Conservation (phyloP, 306 rosid species). For the Chamaecrista fasciculata region DNA sequence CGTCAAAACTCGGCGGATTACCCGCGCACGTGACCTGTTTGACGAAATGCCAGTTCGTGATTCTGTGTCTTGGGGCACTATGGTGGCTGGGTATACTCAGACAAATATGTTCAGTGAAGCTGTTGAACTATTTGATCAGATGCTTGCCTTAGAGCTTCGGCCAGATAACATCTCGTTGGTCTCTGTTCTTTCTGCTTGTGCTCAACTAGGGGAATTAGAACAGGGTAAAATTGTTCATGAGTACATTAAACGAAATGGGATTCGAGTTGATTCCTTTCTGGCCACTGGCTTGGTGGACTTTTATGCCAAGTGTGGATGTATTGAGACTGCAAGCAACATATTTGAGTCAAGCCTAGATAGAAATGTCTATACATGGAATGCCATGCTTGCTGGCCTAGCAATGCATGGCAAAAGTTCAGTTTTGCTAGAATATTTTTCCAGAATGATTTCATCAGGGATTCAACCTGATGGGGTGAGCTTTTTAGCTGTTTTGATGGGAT, state of each 20-base stretch:
- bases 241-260: slow-evolving; percentile 41
- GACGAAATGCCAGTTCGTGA: slow-evolving; percentile 56
- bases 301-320: slow-evolving; percentile 71
- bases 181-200: slow-evolving; percentile 71
- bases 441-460: slow-evolving; percentile 47
- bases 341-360: slow-evolving; percentile 50
- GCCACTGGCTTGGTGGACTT: slow-evolving; percentile 73
- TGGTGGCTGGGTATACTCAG: slow-evolving; percentile 62
- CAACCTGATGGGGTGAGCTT: slow-evolving; percentile 68
- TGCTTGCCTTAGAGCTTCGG: slow-evolving; percentile 35
- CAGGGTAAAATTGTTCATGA: slow-evolving; percentile 57
- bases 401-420: slow-evolving; percentile 59
- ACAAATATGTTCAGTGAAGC: slow-evolving; percentile 36
- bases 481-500: slow-evolving; percentile 67
- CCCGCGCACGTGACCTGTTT: slow-evolving; percentile 46
- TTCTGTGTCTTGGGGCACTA: slow-evolving; percentile 67
- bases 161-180: slow-evolving; percentile 68
- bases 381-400: slow-evolving; percentile 76
- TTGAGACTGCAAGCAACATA: slow-evolving; percentile 51
- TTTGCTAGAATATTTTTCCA: slow-evolving; percentile 42
- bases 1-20: slow-evolving; percentile 45
- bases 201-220: slow-evolving; percentile 59
- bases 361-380: slow-evolving; percentile 71
- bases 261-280: slow-evolving; percentile 46
- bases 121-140: slow-evolving; percentile 48